Percentiles rank a stretch among this genome's conserved stretches.
These are phyloP conservation scores for Termitomyces sp. DNA, from an alignment of 768 basidiomycete genomes.

Conservation along the genomic window DNA sequence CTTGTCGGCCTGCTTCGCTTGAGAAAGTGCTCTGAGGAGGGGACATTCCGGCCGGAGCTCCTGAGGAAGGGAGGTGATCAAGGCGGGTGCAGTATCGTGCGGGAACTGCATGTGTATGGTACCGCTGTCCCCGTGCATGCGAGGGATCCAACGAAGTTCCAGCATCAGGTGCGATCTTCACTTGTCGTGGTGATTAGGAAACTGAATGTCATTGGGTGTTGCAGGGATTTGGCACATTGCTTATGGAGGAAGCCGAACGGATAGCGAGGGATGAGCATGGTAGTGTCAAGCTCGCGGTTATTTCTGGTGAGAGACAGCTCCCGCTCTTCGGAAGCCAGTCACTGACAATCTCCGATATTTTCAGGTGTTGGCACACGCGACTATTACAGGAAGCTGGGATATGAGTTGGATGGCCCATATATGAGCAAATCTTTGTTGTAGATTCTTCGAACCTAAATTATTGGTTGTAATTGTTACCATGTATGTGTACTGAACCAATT, in stretches of 20 bases:
- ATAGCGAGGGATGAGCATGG: conserved; percentile 98
- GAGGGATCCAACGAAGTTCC: conserved; percentile 97
- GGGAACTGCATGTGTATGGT: conserved; percentile 97
- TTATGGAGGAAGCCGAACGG: conserved; percentile 99
- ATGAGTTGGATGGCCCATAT: conserved; percentile 94
- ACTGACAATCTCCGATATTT: neutral
- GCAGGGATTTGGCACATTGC: conserved; percentile 90
- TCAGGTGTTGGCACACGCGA: conserved; percentile 93
- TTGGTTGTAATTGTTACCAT: conserved; percentile 1
- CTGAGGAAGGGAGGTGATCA: conserved; percentile 63
- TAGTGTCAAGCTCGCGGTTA: conserved; percentile 94
- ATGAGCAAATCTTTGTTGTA: conserved; percentile 84
- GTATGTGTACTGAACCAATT: neutral
- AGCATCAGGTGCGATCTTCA: conserved; percentile 66
- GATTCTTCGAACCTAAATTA: conserved; percentile 2
- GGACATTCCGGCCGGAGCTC: conserved; percentile 94
- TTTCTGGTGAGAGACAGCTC: conserved; percentile 66
- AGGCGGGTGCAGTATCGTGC: conserved; percentile 86
- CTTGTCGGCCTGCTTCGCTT: conserved; percentile 89
- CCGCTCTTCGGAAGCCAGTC: neutral
- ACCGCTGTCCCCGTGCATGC: conserved; percentile 98
- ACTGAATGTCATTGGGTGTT: conserved; percentile 9
- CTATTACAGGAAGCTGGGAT: conserved; percentile 93
- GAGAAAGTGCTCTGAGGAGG: conserved; percentile 94
- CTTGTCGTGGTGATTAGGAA: neutral